A percentile compares a stretch with the other conserved stretches of the same genome.
Conservation (phyloP, 495 filamentous ascomycete species). For the Rhypophila decipiens region DNA sequence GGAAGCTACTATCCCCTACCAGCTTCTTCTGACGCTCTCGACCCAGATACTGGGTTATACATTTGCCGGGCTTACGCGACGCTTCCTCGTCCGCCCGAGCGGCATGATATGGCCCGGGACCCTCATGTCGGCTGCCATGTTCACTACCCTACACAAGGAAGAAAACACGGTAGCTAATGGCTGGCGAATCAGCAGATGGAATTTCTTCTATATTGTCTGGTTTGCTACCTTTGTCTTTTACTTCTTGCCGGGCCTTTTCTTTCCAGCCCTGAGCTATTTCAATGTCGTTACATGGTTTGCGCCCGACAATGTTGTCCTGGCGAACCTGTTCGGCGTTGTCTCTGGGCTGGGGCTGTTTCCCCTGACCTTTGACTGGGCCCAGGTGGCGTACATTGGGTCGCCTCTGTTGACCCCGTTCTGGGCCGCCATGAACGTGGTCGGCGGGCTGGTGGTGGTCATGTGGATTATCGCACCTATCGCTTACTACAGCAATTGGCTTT, state of each 20-base stretch:
- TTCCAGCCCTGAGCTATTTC: slow-evolving; percentile 86
- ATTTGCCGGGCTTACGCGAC: slow-evolving; percentile 71
- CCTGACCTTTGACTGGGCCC: slow-evolving; percentile 89
- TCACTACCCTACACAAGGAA: slow-evolving; percentile 77
- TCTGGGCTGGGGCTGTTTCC: slow-evolving; percentile 82
- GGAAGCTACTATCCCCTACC: slow-evolving; percentile 64
- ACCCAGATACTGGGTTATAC: slow-evolving; percentile 82
- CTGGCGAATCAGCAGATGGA: slow-evolving; percentile 74
- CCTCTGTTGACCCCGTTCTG: slow-evolving; percentile 84
- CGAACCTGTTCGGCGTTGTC: slow-evolving; percentile 78
- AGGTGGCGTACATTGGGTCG: slow-evolving; percentile 85
- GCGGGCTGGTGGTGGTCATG: slow-evolving; percentile 79
- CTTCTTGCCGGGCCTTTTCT: slow-evolving; percentile 76
- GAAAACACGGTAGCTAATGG: slow-evolving; percentile 76
- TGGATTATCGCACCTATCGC: slow-evolving; percentile 79
- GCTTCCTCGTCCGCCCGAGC: slow-evolving; percentile 73
- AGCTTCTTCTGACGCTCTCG: slow-evolving; percentile 72
- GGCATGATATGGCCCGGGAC: slow-evolving; percentile 93
- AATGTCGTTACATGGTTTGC: slow-evolving; percentile 88
- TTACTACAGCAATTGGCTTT: slow-evolving; percentile 73
- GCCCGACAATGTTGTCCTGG: slow-evolving; percentile 66
- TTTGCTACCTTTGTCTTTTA: slow-evolving; percentile 64
- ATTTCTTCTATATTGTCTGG: slow-evolving; percentile 75
- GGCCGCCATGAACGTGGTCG: slow-evolving; percentile 85
- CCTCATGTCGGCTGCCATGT: slow-evolving; percentile 80